A percentile compares a stretch with the other conserved stretches of the same genome.
Evolutionary conservation across 306 rosid species (phyloP).

Genomic region (Trifolium pratense): DNA sequence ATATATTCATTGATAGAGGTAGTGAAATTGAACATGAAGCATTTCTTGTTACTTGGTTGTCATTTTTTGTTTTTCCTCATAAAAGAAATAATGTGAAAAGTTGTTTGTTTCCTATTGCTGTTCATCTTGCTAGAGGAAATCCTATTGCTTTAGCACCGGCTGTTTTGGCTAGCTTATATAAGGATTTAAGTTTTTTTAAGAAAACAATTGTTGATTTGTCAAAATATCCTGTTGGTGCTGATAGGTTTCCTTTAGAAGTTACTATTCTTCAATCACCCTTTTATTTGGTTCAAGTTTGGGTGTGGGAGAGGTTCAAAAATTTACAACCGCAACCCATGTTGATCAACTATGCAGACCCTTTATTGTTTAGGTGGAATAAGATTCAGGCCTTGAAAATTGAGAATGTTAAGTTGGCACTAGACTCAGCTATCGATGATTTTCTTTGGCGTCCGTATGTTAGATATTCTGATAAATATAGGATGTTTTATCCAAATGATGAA

Average conservation of each 20-base stretch:
- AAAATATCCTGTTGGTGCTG: neutral
- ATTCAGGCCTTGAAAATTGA: too few relatives aligned
- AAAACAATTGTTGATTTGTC: conserved; percentile 31
- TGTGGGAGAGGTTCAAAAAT: too few relatives aligned
- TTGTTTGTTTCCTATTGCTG: conserved; percentile 44
- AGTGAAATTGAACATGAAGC: conserved; percentile 68
- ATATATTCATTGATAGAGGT: conserved; percentile 31
- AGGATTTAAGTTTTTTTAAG: conserved; percentile 41
- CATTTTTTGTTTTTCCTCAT: conserved; percentile 42
- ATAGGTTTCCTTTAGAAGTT: neutral
- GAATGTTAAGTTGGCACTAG: too few relatives aligned
- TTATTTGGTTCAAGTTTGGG: too few relatives aligned
- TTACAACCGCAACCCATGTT: too few relatives aligned
- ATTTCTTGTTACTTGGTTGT: conserved; percentile 57
- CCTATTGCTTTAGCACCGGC: conserved; percentile 46
- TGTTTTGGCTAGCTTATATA: too few relatives aligned
- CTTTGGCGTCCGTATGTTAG: too few relatives aligned
- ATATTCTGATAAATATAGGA: too few relatives aligned
- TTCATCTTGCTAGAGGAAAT: conserved; percentile 56
- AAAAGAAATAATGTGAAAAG: neutral
- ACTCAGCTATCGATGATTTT: too few relatives aligned
- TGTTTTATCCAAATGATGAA: too few relatives aligned
- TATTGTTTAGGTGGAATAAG: too few relatives aligned
- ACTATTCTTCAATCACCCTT: conserved; percentile 25
- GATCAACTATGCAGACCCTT: too few relatives aligned